phyloP scores from a whole-genome alignment of 305 asterid species.

The Fraxinus nigra region DNA sequence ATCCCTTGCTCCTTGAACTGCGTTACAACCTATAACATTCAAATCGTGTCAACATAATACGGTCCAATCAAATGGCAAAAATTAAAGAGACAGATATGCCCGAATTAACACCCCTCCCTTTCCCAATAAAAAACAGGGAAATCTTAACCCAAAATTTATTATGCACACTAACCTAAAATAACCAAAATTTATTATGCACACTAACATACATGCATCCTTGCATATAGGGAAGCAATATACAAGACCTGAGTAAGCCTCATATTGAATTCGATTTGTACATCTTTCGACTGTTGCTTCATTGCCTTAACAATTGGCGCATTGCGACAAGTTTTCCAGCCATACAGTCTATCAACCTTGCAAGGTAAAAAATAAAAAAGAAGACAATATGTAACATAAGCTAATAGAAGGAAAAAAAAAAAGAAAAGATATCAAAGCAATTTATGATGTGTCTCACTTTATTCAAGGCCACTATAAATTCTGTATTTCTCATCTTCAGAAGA shows the following conservation, averaged over 20 bases:
- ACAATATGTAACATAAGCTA: background rate
- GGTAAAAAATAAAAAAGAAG: conserved; percentile 5
- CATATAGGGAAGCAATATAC: conserved; percentile 1
- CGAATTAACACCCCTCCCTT: background rate
- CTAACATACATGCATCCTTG: background rate
- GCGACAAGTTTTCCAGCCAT: conserved; percentile 75
- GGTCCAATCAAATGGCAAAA: conserved; percentile 16
- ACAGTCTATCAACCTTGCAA: conserved; percentile 82
- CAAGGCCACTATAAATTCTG: conserved; percentile 89
- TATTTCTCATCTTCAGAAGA: conserved; percentile 89
- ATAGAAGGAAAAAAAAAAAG: background rate
- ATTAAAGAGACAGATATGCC: conserved; percentile 13
- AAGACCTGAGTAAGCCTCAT: conserved; percentile 68
- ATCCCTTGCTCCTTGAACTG: conserved; percentile 93
- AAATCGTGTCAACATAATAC: conserved; percentile 18
- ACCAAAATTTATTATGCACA: background rate
- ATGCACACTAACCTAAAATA: background rate
- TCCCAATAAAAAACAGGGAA: background rate
- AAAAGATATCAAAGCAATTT: conserved; percentile 6
- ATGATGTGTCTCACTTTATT: conserved; percentile 64
- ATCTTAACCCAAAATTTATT: too few species aligned
- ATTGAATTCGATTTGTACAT: conserved; percentile 66
- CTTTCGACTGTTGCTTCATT: conserved; percentile 74
- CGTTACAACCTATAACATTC: conserved; percentile 53
- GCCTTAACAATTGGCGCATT: conserved; percentile 88